Conservation (phyloP, 768 basidiomycete species). For the Rhodotorula toruloides region DNA sequence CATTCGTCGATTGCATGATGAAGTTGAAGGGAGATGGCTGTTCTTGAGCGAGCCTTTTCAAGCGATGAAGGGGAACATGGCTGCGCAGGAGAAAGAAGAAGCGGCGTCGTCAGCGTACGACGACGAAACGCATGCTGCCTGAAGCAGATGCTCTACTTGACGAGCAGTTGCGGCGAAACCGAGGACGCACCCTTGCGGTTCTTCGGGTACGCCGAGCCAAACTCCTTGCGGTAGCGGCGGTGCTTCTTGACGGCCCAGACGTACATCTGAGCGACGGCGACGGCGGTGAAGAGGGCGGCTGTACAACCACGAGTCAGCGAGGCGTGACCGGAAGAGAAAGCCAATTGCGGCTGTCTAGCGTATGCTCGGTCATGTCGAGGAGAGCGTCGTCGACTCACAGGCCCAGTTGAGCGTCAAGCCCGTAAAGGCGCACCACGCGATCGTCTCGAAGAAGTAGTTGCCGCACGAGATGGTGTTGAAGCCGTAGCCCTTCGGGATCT, state of each 20-base stretch:
- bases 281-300: constrained; percentile 58
- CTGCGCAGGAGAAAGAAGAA: not conserved
- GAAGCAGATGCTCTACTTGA: not conserved
- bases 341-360: too few relatives aligned
- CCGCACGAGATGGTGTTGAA: constrained; percentile 81
- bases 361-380: too few relatives aligned
- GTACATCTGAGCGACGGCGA: constrained; percentile 65
- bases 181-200: constrained; percentile 52
- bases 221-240: constrained; percentile 81
- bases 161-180: constrained; percentile 50
- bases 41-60: not conserved
- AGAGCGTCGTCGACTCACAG: constrained; percentile 52
- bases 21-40: too few relatives aligned
- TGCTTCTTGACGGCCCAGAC: constrained; percentile 92
- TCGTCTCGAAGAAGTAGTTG: constrained; percentile 86
- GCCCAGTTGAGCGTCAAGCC: constrained; percentile 71
- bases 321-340: not conserved
- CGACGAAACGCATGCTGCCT: not conserved
- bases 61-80: constrained; percentile 33
- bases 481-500: constrained; percentile 88
- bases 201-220: constrained; percentile 75
- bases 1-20: too few relatives aligned
- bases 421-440: constrained; percentile 67
- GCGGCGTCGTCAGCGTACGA: not conserved
- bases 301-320: not conserved